Conservation (phyloP, 306 rosid genomes). For the Oemleria cerasiformis region DNA sequence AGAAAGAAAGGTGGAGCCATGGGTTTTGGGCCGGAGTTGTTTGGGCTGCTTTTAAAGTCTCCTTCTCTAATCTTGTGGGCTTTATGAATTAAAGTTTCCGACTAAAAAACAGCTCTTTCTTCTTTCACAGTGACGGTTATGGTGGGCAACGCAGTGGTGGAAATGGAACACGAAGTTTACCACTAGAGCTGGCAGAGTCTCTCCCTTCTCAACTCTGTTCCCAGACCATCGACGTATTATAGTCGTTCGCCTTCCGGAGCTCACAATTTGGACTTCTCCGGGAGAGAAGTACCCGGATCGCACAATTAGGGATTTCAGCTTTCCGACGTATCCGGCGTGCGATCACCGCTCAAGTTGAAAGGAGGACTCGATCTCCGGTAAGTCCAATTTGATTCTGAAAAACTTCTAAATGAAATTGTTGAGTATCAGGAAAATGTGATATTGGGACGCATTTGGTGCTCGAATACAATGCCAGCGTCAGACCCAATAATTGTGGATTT, state of each 20-base stretch:
- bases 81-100: neutral
- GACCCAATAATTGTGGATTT: neutral
- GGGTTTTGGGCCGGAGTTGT: neutral
- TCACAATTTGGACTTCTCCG: neutral
- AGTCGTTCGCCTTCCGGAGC: neutral
- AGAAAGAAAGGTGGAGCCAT: neutral
- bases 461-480: no score
- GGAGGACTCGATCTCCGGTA: constrained; percentile 13
- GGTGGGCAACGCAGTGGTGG: constrained; percentile 1
- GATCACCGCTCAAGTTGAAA: neutral
- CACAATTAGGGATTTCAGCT: neutral
- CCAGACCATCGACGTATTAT: neutral
- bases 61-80: neutral
- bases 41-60: neutral
- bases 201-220: constrained; percentile 3
- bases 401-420: neutral
- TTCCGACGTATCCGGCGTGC: neutral
- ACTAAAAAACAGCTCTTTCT: neutral
- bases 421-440: no score
- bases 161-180: neutral
- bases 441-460: no score
- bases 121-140: constrained; percentile 3
- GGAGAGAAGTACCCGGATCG: neutral
- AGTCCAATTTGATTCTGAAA: neutral
- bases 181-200: neutral